These are phyloP conservation scores for Kwoniella sp. DNA, from an alignment of 768 basidiomycete genomes.

Conservation along the genomic window DNA sequence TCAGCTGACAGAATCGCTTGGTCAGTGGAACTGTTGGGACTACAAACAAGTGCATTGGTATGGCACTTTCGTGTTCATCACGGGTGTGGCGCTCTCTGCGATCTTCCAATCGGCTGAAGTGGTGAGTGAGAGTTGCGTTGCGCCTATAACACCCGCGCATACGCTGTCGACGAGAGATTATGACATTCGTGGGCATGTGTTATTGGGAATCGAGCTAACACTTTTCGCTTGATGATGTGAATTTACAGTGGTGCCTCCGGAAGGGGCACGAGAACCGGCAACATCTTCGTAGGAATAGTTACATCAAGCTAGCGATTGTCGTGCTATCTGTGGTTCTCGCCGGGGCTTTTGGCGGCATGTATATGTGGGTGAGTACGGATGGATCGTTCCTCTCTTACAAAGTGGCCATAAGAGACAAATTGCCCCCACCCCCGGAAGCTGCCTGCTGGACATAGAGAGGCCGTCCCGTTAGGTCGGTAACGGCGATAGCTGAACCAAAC, in stretches of 20 bases:
- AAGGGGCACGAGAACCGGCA: conserved; percentile 50
- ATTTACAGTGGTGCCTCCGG: conserved; percentile 35
- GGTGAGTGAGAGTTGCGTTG: conserved; percentile 26
- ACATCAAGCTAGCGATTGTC: conserved; percentile 52
- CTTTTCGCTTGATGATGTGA: background rate
- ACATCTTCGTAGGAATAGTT: conserved; percentile 48
- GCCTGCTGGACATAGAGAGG: background rate
- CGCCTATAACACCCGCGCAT: background rate
- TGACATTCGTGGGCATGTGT: background rate
- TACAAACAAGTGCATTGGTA: conserved; percentile 38
- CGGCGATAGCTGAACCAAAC: background rate
- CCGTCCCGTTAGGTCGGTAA: background rate
- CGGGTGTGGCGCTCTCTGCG: conserved; percentile 52
- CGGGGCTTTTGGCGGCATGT: conserved; percentile 48
- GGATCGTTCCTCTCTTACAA: background rate
- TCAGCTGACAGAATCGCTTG: too few relatives aligned
- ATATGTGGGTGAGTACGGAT: conserved; percentile 24
- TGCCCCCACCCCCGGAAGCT: too few relatives aligned
- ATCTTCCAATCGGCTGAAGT: conserved; percentile 52
- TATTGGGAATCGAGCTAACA: background rate
- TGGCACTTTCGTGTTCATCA: conserved; percentile 48
- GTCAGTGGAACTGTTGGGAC: conserved; percentile 39
- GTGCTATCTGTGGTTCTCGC: conserved; percentile 41
- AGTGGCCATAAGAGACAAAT: too few relatives aligned
- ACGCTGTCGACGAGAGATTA: background rate